A percentile compares a stretch with the other conserved stretches of the same genome.
Conservation (phyloP, 1,139 yeast genomes). For the Candida albicans region DNA sequence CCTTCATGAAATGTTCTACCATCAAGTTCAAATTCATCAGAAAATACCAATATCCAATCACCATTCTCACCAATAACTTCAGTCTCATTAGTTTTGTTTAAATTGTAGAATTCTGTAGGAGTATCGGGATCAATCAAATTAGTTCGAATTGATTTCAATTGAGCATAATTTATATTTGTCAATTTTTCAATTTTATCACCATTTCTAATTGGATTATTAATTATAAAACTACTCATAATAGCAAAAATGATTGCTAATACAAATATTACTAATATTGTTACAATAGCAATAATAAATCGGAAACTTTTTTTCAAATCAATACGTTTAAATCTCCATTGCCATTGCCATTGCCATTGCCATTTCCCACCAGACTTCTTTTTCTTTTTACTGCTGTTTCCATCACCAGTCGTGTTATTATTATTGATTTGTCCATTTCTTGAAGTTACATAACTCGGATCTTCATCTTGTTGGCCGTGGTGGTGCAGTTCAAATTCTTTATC, state of each 20-base stretch:
- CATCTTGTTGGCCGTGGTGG: neutral
- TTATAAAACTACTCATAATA: slow-evolving; percentile 6
- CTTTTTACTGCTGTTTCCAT: too few species aligned
- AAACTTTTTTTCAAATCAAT: slow-evolving; percentile 3
- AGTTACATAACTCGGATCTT: neutral
- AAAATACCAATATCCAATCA: slow-evolving; percentile 28
- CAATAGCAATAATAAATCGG: slow-evolving; percentile 6
- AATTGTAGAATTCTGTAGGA: slow-evolving; percentile 15
- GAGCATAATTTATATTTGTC: slow-evolving; percentile 20
- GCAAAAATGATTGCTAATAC: slow-evolving; percentile 10
- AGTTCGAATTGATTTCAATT: slow-evolving; percentile 24
- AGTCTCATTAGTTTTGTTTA: neutral
- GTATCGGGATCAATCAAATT: slow-evolving; percentile 30
- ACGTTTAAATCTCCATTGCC: neutral
- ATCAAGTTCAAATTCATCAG: slow-evolving; percentile 32
- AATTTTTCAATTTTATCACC: slow-evolving; percentile 12
- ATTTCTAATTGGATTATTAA: slow-evolving; percentile 11
- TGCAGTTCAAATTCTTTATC: slow-evolving; percentile 5
- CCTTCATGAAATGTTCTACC: slow-evolving; percentile 33
- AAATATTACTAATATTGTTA: slow-evolving; percentile 4
- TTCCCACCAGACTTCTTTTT: too few species aligned
- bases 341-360: neutral
- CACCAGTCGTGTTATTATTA: too few species aligned
- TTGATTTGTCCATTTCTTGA: too few species aligned
- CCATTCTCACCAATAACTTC: slow-evolving; percentile 14